A percentile compares a stretch with the other conserved stretches of the same genome.
These are phyloP conservation scores for Fusarium stilboides DNA, from an alignment of 2,329 filamentous ascomycete genomes.

Conservation along the genomic window DNA sequence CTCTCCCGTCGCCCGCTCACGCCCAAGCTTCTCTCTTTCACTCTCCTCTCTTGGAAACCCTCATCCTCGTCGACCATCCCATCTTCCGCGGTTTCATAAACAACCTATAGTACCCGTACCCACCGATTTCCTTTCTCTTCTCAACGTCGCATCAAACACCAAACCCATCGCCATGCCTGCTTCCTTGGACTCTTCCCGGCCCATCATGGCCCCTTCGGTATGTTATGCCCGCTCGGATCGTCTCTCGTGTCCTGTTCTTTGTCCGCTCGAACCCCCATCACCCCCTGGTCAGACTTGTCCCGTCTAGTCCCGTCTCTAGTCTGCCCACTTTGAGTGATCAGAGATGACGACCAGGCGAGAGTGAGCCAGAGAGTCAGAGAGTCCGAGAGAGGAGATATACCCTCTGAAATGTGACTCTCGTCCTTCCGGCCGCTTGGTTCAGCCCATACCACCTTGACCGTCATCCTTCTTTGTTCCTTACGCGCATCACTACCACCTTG, in stretches of 20 bases:
- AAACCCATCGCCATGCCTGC: slow-evolving; percentile 62
- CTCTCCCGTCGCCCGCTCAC: slow-evolving; percentile 3
- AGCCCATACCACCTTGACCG: slow-evolving; percentile 33
- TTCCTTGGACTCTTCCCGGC: slow-evolving; percentile 73
- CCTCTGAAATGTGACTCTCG: slow-evolving; percentile 34
- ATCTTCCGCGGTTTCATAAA: slow-evolving; percentile 29
- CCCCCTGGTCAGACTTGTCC: slow-evolving; percentile 27
- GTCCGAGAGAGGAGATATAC: background rate
- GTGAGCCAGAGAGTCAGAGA: slow-evolving; percentile 4
- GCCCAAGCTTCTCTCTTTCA: slow-evolving; percentile 10
- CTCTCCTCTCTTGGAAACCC: slow-evolving; percentile 5
- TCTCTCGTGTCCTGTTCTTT: slow-evolving; percentile 16
- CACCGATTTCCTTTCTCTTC: slow-evolving; percentile 4
- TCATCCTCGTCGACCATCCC: slow-evolving; percentile 13
- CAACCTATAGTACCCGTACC: slow-evolving; percentile 26
- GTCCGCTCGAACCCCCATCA: slow-evolving; percentile 10
- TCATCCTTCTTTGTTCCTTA: slow-evolving; percentile 32
- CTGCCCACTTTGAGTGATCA: slow-evolving; percentile 37
- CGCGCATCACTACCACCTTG: slow-evolving; percentile 35
- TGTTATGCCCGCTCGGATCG: slow-evolving; percentile 54
- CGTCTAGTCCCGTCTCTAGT: slow-evolving; percentile 38
- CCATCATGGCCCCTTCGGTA: slow-evolving; percentile 76
- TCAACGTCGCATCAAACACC: slow-evolving; percentile 43
- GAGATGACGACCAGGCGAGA: slow-evolving; percentile 18
- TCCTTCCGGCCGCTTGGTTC: slow-evolving; percentile 37